phyloP scores from a whole-genome alignment of 1,284 basidiomycete species.

The Mycosarcoma mackinlayi region DNA sequence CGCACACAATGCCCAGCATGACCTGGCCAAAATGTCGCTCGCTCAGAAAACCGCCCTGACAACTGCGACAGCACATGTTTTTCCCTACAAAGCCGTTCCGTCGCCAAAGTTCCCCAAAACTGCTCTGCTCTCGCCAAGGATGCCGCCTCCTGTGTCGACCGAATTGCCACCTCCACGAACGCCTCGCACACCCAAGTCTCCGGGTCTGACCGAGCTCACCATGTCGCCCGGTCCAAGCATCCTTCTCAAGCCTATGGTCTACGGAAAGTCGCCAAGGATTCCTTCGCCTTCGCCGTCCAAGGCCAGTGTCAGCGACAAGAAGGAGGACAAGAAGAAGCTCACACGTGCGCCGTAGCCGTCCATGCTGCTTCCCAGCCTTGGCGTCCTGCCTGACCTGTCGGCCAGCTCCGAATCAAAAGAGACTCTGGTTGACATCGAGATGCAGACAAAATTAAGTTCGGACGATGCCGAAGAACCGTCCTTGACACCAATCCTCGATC shows the following conservation, averaged over 20 bases:
- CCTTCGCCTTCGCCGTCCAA: constrained; percentile 21
- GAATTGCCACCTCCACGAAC: constrained; percentile 14
- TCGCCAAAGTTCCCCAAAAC: constrained; percentile 38
- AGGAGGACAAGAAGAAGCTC: constrained; percentile 34
- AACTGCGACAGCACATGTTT: constrained; percentile 26
- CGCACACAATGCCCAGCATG: constrained; percentile 28
- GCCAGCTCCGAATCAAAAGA: constrained; percentile 14
- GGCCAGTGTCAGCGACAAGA: constrained; percentile 3
- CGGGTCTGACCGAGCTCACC: constrained; percentile 43
- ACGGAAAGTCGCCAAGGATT: constrained; percentile 38
- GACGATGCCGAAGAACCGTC: constrained; percentile 38
- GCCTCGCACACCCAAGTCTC: constrained; percentile 30
- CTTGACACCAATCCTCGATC: constrained; percentile 51
- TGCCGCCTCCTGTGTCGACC: constrained; percentile 27
- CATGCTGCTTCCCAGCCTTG: constrained; percentile 49
- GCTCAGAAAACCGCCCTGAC: constrained; percentile 29
- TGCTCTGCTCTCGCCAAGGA: constrained; percentile 38
- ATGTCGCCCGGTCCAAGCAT: constrained; percentile 49
- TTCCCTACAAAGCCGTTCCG: constrained; percentile 12
- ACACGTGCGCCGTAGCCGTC: constrained; percentile 46
- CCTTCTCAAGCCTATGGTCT: constrained; percentile 35
- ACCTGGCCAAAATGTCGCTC: constrained; percentile 28
- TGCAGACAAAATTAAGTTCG: not conserved
- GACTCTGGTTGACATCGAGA: constrained; percentile 6
- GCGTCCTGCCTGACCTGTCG: constrained; percentile 31